Percentiles rank a stretch among this genome's conserved stretches.
Conservation (phyloP, 192 early-diverging fungal species). For the Coemansia sp. region DNA sequence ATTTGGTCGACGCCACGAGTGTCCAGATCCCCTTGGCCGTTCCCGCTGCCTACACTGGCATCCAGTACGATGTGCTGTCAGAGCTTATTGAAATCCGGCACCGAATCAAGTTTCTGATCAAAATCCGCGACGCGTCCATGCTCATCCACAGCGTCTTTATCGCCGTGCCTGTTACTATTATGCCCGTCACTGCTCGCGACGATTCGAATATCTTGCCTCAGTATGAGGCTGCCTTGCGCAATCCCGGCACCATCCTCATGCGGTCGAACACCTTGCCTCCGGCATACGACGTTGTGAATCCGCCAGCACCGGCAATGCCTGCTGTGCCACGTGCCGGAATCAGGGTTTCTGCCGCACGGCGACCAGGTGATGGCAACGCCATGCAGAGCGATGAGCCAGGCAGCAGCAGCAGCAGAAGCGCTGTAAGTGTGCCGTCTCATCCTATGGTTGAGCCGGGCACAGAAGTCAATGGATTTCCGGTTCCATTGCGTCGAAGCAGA, state of each 20-base stretch:
- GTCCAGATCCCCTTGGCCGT: constrained; percentile 37
- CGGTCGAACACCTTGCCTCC: constrained; percentile 47
- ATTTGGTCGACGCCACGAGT: constrained; percentile 37
- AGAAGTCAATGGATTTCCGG: constrained; percentile 37
- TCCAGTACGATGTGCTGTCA: constrained; percentile 47
- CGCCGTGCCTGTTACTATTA: constrained; percentile 53
- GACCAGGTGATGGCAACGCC: background rate
- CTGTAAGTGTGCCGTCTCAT: background rate
- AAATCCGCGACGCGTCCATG: constrained; percentile 35
- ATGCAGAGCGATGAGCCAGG: background rate
- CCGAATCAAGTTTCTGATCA: constrained; percentile 55
- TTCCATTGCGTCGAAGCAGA: constrained; percentile 22
- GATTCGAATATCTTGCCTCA: constrained; percentile 45
- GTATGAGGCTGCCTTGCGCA: constrained; percentile 37
- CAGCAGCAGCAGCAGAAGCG: background rate
- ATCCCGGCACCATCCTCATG: constrained; percentile 38
- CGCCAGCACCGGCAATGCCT: background rate
- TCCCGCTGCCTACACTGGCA: constrained; percentile 30
- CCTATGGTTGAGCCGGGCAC: constrained; percentile 16
- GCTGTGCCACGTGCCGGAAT: background rate
- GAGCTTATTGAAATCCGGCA: constrained; percentile 53
- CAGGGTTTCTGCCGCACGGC: background rate
- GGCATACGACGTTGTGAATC: constrained; percentile 27
- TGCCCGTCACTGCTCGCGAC: constrained; percentile 50
- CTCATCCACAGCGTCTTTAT: constrained; percentile 51